phyloP scores from a whole-genome alignment of 306 rosid genomes.

The Arachis hypogaea region DNA sequence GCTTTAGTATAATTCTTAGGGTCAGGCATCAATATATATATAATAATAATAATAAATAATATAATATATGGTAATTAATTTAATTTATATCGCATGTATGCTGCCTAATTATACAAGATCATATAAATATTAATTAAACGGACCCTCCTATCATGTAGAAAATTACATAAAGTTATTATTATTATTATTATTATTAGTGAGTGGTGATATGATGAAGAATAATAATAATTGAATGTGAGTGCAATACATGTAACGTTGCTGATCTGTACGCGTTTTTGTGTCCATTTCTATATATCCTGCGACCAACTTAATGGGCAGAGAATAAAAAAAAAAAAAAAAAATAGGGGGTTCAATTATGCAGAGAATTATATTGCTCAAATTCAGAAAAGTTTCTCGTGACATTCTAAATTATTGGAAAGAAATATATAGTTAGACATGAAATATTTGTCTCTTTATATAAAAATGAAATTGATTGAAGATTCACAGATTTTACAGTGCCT shows the following conservation, averaged over 20 bases:
- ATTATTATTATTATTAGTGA: too few relatives aligned
- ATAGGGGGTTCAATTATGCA: slow-evolving; percentile 32
- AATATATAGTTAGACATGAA: not conserved
- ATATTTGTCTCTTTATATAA: slow-evolving; percentile 25
- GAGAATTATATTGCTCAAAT: not conserved
- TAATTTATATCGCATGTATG: not conserved
- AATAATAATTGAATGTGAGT: slow-evolving; percentile 1
- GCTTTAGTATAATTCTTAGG: slow-evolving; percentile 3
- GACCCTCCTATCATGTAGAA: not conserved
- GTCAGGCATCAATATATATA: slow-evolving; percentile 7
- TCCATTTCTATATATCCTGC: slow-evolving; percentile 22
- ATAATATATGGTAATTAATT: not conserved
- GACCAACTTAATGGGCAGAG: slow-evolving; percentile 22
- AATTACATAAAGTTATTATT: slow-evolving; percentile 12
- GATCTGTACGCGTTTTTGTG: slow-evolving; percentile 41
- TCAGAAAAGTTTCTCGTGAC: slow-evolving; percentile 56
- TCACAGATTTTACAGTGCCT: slow-evolving; percentile 25
- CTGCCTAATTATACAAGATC: not conserved
- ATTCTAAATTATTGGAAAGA: slow-evolving; percentile 34
- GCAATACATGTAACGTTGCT: slow-evolving; percentile 13
- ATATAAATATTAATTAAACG: not conserved
- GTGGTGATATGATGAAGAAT: slow-evolving; percentile 5
- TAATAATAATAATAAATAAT: too few relatives aligned
- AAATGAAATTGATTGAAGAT: not conserved
- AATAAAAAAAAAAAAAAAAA: slow-evolving; percentile 5